Evolutionary conservation across 2,329 filamentous ascomycete genomes (phyloP), one percentile per base, ranked within the genome.

Genomic region (Drechslerella coelobrocha): DNA sequence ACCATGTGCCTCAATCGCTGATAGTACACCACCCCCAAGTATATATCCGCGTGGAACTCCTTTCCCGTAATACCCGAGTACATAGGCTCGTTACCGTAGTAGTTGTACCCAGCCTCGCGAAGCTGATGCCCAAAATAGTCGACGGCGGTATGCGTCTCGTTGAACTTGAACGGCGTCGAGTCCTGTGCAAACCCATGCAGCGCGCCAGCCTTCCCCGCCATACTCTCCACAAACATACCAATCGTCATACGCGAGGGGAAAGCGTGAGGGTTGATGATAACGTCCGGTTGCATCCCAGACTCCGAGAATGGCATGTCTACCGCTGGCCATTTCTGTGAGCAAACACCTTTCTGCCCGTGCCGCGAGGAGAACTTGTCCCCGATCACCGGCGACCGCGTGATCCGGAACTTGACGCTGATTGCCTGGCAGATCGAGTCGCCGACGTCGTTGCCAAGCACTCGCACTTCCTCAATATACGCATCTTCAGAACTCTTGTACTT

Each of bases 191-290:
- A 84, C 50, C 94, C 94, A 78, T 99, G 94, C 34, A 99, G 85
- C 12, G 93, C 90, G 50, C 94, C 94, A 8, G 93, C 87, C 82
- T 99, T 99, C 72, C 94, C 94, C 8, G 94, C 94, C 56, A 99
- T 84, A 3, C 92, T 97, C 82, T 99, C 94, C 77, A 99, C 87
- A 80, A 99, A 97, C 91, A 97, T 97, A 78, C 94, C 94, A 78
- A 99, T 99, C 19, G 94, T 99, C 94, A 99, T 99, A 80, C 94
- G 92, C 48, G 93, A 97, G 6, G 94, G 94, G 84, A 99, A 99
- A 77, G 94, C 94, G 84, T 99, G 94, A 41, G 94, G 94, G 81
- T 99, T 99, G 83, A 99, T 99, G 80, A 99, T 99, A 76, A 96
- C 84, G 80, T 99, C 94, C 8, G 94, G 94, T 77, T 97, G 92